These are phyloP conservation scores for Zygosaccharomyces pseudorouxii DNA, from an alignment of 805 yeast genomes.

Conservation along the genomic window DNA sequence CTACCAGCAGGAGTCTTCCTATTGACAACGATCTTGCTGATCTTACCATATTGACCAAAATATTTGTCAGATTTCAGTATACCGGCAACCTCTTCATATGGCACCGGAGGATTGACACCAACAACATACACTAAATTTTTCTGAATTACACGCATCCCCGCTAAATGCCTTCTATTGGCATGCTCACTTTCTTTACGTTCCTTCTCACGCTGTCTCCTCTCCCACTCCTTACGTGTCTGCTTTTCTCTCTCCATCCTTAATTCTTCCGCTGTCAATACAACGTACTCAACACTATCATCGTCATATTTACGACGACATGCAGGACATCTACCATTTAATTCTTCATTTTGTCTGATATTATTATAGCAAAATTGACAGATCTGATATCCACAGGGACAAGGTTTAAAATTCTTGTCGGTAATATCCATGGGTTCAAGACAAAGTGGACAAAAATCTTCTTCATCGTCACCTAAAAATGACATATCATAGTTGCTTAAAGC, in stretches of 20 bases:
- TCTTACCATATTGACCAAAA: slow-evolving; percentile 98
- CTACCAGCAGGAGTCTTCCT: slow-evolving; percentile 49
- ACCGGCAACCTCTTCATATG: slow-evolving; percentile 79
- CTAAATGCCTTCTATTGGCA: slow-evolving; percentile 75
- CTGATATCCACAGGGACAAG: slow-evolving; percentile 99
- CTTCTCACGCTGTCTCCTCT: slow-evolving; percentile 79
- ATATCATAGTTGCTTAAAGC: slow-evolving; percentile 33
- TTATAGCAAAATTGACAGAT: slow-evolving; percentile 98
- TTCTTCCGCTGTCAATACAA: slow-evolving; percentile 79
- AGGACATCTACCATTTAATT: slow-evolving; percentile 93
- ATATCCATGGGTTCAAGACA: slow-evolving; percentile 98
- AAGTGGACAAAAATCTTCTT: slow-evolving; percentile 60
- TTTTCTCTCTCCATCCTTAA: slow-evolving; percentile 72
- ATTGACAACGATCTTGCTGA: slow-evolving; percentile 88
- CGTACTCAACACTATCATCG: slow-evolving; percentile 88
- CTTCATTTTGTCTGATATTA: slow-evolving; percentile 92
- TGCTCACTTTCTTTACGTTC: slow-evolving; percentile 88
- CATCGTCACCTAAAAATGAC: slow-evolving; percentile 35
- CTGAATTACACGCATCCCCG: slow-evolving; percentile 98
- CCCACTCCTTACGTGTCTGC: slow-evolving; percentile 75
- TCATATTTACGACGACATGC: slow-evolving; percentile 94
- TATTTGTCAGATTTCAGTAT: slow-evolving; percentile 84
- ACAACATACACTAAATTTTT: slow-evolving; percentile 95
- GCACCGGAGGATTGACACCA: slow-evolving; percentile 72
- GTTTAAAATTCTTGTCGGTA: slow-evolving; percentile 92